Percentiles rank a stretch among this genome's conserved stretches.
Conservation (phyloP, 805 yeast species). For the Saturnispora halmiae region DNA sequence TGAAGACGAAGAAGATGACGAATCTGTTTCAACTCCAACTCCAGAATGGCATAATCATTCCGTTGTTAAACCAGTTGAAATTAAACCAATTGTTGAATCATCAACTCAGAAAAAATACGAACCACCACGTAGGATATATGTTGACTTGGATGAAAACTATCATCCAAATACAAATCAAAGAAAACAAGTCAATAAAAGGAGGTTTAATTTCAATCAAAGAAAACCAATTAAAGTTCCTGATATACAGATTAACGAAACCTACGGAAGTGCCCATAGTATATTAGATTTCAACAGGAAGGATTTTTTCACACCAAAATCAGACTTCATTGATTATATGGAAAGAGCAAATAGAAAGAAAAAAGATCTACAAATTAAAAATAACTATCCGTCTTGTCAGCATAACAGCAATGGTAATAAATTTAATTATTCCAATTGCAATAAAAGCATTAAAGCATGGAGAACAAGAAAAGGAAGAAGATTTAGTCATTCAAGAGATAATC, state of each 20-base stretch:
- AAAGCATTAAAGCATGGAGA: slow-evolving; percentile 24
- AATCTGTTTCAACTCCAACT: neutral
- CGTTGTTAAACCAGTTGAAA: slow-evolving; percentile 1
- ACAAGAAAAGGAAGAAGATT: slow-evolving; percentile 22
- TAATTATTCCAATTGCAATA: slow-evolving; percentile 11
- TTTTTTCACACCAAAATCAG: slow-evolving; percentile 71
- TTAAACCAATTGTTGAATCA: neutral
- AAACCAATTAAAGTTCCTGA: slow-evolving; percentile 26
- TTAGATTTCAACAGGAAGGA: slow-evolving; percentile 53
- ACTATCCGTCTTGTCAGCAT: slow-evolving; percentile 7
- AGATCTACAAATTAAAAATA: slow-evolving; percentile 12
- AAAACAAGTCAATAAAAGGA: slow-evolving; percentile 7
- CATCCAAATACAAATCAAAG: neutral
- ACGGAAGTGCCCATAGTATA: slow-evolving; percentile 12
- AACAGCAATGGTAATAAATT: neutral
- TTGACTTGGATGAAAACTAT: slow-evolving; percentile 5
- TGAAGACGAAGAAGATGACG: neutral
- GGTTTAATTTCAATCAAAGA: slow-evolving; percentile 18
- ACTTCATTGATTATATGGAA: slow-evolving; percentile 61
- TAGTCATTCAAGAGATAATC: slow-evolving; percentile 8
- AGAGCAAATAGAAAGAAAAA: slow-evolving; percentile 35
- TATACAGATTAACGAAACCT: slow-evolving; percentile 15
- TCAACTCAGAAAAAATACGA: slow-evolving; percentile 12
- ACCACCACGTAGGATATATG: slow-evolving; percentile 12
- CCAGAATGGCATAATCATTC: slow-evolving; percentile 5